These are phyloP conservation scores for Boletus rufocinnamomeus DNA, from an alignment of 768 basidiomycete species.

Conservation along the genomic window DNA sequence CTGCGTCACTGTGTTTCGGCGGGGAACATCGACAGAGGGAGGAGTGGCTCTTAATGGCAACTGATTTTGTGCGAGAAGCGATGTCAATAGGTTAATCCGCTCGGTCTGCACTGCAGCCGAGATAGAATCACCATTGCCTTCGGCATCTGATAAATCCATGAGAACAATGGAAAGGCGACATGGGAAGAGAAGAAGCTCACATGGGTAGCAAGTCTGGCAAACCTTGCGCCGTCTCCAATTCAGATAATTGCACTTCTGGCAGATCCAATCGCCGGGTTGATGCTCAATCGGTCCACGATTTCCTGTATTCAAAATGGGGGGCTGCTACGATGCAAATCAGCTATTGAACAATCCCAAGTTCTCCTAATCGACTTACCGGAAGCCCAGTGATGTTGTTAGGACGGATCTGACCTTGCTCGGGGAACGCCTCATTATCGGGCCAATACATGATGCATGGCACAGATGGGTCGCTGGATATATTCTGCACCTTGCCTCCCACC, in stretches of 20 bases:
- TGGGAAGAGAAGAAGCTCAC: slow-evolving; percentile 44
- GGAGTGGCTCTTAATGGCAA: slow-evolving; percentile 26
- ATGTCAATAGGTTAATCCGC: slow-evolving; percentile 76
- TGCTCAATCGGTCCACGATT: slow-evolving; percentile 88
- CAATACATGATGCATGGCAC: slow-evolving; percentile 83
- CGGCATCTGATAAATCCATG: slow-evolving; percentile 57
- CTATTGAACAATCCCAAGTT: not conserved
- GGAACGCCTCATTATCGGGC: slow-evolving; percentile 87
- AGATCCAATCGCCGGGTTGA: slow-evolving; percentile 83
- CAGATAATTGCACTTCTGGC: slow-evolving; percentile 81
- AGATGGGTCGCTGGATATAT: slow-evolving; percentile 71
- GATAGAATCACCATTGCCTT: slow-evolving; percentile 87
- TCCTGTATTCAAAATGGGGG: slow-evolving; percentile 86
- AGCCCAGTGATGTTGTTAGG: slow-evolving; percentile 56
- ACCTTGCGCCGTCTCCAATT: slow-evolving; percentile 89
- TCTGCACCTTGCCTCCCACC: slow-evolving; percentile 75
- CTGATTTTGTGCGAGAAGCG: slow-evolving; percentile 65
- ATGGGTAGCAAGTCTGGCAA: slow-evolving; percentile 86
- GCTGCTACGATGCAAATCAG: slow-evolving; percentile 49
- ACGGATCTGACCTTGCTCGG: slow-evolving; percentile 77
- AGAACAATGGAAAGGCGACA: slow-evolving; percentile 15
- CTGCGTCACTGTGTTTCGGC: slow-evolving; percentile 50
- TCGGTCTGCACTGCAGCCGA: slow-evolving; percentile 84
- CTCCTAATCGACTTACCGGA: slow-evolving; percentile 42
- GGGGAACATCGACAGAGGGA: slow-evolving; percentile 23